Base-by-base conservation (phyloP, 495 filamentous ascomycete genomes). In the Achaetomiella virescens region DNA sequence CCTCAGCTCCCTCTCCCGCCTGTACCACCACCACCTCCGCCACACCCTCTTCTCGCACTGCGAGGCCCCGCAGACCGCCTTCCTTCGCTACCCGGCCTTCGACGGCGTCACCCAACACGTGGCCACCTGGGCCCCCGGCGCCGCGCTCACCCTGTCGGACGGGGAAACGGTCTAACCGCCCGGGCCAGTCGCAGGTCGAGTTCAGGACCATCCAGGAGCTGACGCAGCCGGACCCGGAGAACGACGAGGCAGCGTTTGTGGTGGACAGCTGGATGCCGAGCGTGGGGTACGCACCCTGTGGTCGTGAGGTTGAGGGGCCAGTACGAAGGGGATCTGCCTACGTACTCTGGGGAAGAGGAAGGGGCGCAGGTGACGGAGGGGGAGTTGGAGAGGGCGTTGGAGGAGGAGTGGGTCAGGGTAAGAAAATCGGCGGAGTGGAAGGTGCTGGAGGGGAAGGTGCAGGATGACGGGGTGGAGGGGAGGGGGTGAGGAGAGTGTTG, bases 201-300 rank as follows among this genome's bases (percentile, higher is more conserved):
- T 62, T 62, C 45, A 55, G 60, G 33, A 62, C 51, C 12, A 59
- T 62, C 29, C 60, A 62, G 52, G 60, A 62, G 43, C 52, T 62
- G 29, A 47, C 48, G 33, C 42, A 47, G 47, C 55, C 52, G 2
- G 60, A 62, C 12, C 55, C 55, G 18, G 55, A 43, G 36, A 45
- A 42, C 20, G 20, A 1, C 2, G 51, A 31, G 35, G 46, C 38
- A 6, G 42, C 22, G 47, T 62, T 55, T 25, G 55, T 24, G 31
- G 44, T 46, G 3, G 55, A 58, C 35, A 24, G 47, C 6, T 62
- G 60, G 60, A 15, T 29, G 46, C 12, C 38, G 12, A 22, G 37
- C 4, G 48, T 62, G 2, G 60, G 45, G 31, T 62, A 55, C 31
- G 40, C 52, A 31, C 27, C 60, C 11, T n/a, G 12, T 62, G 2